Base-by-base conservation (phyloP, 352 stramenopile genomes). In the Saprolegnia diclina region DNA sequence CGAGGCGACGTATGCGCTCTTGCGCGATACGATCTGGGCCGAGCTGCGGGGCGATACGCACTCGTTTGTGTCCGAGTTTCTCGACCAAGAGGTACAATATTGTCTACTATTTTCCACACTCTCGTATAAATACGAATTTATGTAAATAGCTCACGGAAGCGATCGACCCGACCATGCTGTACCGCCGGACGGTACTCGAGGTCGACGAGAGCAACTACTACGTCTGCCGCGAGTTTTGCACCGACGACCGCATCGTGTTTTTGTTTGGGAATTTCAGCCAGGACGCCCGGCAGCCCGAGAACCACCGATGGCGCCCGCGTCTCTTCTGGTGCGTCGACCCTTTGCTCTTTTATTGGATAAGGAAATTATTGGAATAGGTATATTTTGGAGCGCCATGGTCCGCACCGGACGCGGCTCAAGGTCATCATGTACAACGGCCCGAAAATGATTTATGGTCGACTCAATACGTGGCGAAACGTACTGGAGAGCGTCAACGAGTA, bases 391-490 rank as follows among this genome's bases (percentile, higher is more conserved):
- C 52, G 52, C 32, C 22, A 16, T 7, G 52, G 52, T 16, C 52
- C 52, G 16, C 7, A 57, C 22, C 9, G 16, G 16, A 57, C 52
- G 22, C 52, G 52, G 22, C 52, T 57, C 32, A 29, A 38, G 32
- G 52, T 16, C 16, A 38, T 57, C 7, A 38, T 57, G 52, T 57
- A 57, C 52, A 57, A 57, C 32, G 52, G 52, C 22, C 52, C 52
- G 7, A 45, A 45, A 45, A 45, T 45, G 38, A 14, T 45, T 14
- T 14, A 14, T 14, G 38, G 38, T 16, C 38, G 38, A 45, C 38
- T 45, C 14, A 14, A 16, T 14, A 45, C 38, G 14, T 45, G 38
- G 38, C 7, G 14, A 14, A 14, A 45, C 14, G 38, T 45, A 16
- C 38, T 45, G 7, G 38, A 14, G 7, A 14, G 38, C 38, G 14